phyloP scores from a whole-genome alignment of 306 rosid species.

The Malus sylvestris region DNA sequence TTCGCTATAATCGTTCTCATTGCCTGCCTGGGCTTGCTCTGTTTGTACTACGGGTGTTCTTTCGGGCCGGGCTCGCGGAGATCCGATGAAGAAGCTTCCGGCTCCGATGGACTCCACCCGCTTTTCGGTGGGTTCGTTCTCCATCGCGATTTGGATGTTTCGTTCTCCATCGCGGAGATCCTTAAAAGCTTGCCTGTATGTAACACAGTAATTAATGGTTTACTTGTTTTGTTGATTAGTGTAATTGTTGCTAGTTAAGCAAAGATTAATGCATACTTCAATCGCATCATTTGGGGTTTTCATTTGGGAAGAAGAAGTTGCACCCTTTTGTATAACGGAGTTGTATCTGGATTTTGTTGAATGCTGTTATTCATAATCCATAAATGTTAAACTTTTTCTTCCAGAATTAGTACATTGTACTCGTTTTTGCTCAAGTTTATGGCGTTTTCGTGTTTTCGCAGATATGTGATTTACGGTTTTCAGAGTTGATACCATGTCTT shows the following conservation, averaged over 20 bases:
- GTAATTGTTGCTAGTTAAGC: not conserved
- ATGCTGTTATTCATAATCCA: not conserved
- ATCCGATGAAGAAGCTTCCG: constrained; percentile 21
- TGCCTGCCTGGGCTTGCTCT: constrained; percentile 29
- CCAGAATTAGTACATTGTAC: not conserved
- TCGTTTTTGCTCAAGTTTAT: not conserved
- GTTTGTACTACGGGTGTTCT: constrained; percentile 38
- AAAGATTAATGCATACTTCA: not conserved
- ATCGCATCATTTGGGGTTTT: not conserved
- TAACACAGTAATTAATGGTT: not conserved
- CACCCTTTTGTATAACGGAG: not conserved
- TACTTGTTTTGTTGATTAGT: not conserved
- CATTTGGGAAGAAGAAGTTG: not conserved
- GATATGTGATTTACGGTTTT: constrained; percentile 40
- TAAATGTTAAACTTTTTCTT: not conserved
- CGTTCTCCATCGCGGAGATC: constrained; percentile 19
- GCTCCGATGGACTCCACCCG: constrained; percentile 20
- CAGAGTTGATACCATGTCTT: constrained; percentile 57
- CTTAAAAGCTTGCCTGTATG: constrained; percentile 41
- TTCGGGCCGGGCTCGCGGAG: constrained; percentile 49
- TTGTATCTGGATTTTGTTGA: not conserved
- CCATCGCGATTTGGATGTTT: constrained; percentile 24
- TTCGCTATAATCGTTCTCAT: constrained; percentile 21
- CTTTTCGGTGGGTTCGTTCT: constrained; percentile 11
- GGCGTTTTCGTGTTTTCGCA: constrained; percentile 4